phyloP scores from a whole-genome alignment of 2,329 filamentous ascomycete species.

The Alternaria sp. region DNA sequence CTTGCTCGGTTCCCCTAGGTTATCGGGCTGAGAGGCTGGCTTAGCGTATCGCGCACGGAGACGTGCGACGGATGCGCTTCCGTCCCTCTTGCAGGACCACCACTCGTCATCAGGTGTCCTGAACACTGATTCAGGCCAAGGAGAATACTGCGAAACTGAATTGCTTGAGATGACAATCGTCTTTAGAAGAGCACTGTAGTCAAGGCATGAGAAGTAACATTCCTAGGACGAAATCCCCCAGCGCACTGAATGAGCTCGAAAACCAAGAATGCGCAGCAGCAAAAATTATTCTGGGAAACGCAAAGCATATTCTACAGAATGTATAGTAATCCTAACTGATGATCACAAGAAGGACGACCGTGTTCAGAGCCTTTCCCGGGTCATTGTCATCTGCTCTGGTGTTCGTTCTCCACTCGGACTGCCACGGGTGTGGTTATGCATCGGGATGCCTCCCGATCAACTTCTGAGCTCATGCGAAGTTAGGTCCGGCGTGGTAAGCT shows the following conservation, averaged over 20 bases:
- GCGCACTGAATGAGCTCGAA: neutral
- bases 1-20: neutral
- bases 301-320: neutral
- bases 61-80: constrained; percentile 3
- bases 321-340: neutral
- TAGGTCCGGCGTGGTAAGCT: neutral
- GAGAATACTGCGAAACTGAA: neutral
- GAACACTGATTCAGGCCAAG: neutral
- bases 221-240: neutral
- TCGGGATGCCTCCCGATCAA: constrained; percentile 1
- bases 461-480: neutral
- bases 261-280: neutral
- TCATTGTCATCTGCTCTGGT: neutral
- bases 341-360: neutral
- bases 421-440: neutral
- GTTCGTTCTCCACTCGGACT: neutral
- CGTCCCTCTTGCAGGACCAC: neutral
- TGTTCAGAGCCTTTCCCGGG: neutral
- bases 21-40: neutral
- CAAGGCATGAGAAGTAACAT: neutral
- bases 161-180: neutral
- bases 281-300: neutral
- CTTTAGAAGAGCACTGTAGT: neutral
- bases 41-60: neutral
- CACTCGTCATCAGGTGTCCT: neutral